Evolutionary conservation across 495 filamentous ascomycete species (phyloP).

Genomic region (Polyplosphaeria fusca): DNA sequence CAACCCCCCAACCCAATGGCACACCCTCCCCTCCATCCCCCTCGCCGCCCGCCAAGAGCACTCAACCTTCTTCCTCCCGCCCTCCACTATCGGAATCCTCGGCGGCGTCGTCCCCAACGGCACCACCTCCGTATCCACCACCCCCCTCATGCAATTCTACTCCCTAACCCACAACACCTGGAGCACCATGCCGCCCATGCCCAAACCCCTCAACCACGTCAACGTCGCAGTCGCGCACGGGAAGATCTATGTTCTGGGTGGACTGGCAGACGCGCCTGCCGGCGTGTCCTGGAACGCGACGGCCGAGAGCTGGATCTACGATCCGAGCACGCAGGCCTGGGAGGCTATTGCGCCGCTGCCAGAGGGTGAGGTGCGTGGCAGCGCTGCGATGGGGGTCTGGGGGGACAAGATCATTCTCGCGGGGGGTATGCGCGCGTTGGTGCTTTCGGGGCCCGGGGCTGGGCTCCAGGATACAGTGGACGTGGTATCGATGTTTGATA

Average conservation of each 20-base stretch:
- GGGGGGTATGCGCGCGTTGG: conserved; percentile 31
- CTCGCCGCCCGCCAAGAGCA: conserved; percentile 36
- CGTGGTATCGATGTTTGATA: neutral
- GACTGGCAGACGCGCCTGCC: conserved; percentile 27
- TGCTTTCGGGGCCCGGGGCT: too few species aligned
- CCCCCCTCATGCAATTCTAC: conserved; percentile 37
- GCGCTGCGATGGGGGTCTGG: conserved; percentile 31
- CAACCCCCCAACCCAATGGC: conserved; percentile 7
- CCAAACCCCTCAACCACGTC: conserved; percentile 38
- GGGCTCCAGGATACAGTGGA: neutral
- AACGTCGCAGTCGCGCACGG: conserved; percentile 39
- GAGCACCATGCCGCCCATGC: conserved; percentile 35
- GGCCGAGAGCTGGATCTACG: conserved; percentile 6
- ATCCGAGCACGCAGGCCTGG: conserved; percentile 31
- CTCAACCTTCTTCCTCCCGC: conserved; percentile 26
- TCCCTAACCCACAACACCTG: conserved; percentile 34
- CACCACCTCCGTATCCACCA: conserved; percentile 28
- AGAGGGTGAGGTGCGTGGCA: conserved; percentile 20
- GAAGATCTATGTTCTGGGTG: conserved; percentile 45
- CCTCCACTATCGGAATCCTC: conserved; percentile 33
- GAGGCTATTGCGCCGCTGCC: conserved; percentile 29
- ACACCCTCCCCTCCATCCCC: conserved; percentile 8
- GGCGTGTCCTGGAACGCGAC: conserved; percentile 21
- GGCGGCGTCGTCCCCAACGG: conserved; percentile 28
- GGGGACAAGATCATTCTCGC: conserved; percentile 26